Evolutionary conservation across 2,329 filamentous ascomycete species (phyloP), one percentile per base, ranked within the genome.

Genomic region (Taxawa tesnikishii): DNA sequence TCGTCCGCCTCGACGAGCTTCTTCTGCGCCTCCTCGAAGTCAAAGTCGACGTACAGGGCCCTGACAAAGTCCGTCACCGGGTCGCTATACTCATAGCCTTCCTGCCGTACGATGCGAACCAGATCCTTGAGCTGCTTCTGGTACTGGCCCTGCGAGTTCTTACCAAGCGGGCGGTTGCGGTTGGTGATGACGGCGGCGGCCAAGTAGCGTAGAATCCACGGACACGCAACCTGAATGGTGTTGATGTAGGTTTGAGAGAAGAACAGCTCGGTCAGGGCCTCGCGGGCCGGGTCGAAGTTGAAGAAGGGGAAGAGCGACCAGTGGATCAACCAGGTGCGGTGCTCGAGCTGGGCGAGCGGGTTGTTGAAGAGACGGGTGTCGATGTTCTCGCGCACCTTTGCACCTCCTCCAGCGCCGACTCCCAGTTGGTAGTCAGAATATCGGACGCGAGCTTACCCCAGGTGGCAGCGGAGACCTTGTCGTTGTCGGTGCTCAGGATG

Each of bases 51-150:
- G 64, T 94, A 94, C 28, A 98, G 74, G 11, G 90, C 90, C 63
- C 87, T 87, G 59, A 98, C 73, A 57, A 98, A 98, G 59, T 92
- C 83, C 46, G 88, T 96, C 47, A 98, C 76, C 23, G 90, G 90
- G 59, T 98, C 90, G 51, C 68, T 74, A 70, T 98, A 98, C 67
- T 98, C 90, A 68, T 98, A 96, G 43, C 80, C 79, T 66, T 98
- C 90, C 65, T 98, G 90, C 60, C 84, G 79, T 42, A 98, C 84
- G 44, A 98, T 87, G 43, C 90, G 81, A 42, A 96, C 78, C 33
- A 98, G 71, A 55, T 98, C 90, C 71, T 98, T 98, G 54, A 98
- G 70, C 65, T 98, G 90, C 70, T 93, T 96, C 70, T 96, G 88
- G 67, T 98, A 92, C 49, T 79, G 82, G 66, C 90, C 93, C 55